These are phyloP conservation scores for Termitomyces sp. DNA, from an alignment of 768 basidiomycete species.

Conservation along the genomic window DNA sequence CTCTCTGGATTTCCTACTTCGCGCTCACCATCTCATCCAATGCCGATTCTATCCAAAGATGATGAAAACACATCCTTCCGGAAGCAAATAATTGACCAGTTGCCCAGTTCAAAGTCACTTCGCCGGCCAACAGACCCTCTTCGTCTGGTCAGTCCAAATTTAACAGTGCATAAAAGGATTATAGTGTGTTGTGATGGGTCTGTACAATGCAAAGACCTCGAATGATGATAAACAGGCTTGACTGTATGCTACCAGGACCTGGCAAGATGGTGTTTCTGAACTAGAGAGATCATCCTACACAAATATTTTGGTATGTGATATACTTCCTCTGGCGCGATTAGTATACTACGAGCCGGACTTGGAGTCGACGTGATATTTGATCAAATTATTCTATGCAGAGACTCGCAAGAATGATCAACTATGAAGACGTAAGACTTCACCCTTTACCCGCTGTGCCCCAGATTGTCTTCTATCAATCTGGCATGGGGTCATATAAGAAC, in stretches of 20 bases:
- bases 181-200: conserved; percentile 77
- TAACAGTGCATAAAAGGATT: conserved; percentile 49
- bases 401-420: conserved; percentile 48
- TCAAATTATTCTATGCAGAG: conserved; percentile 34
- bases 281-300: conserved; percentile 46
- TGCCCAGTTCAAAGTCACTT: conserved; percentile 17
- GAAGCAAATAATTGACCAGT: neutral
- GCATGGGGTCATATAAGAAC: conserved; percentile 55
- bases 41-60: conserved; percentile 4
- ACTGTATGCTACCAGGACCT: conserved; percentile 43
- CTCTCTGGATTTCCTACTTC: no score
- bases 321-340: neutral
- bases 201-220: conserved; percentile 15
- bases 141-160: conserved; percentile 13
- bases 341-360: no score
- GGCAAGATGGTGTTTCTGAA: conserved; percentile 61
- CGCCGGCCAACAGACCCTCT: conserved; percentile 32
- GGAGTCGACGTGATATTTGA: neutral
- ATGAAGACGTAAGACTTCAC: conserved; percentile 40
- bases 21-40: neutral
- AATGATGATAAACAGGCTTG: neutral
- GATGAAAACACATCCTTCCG: neutral
- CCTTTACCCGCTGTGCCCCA: conserved; percentile 43
- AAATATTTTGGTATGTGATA: conserved; percentile 48
- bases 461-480: conserved; percentile 62